Evolutionary conservation across 371 early-diverging fungal species (phyloP).

Genomic region (Mortierella sp.): DNA sequence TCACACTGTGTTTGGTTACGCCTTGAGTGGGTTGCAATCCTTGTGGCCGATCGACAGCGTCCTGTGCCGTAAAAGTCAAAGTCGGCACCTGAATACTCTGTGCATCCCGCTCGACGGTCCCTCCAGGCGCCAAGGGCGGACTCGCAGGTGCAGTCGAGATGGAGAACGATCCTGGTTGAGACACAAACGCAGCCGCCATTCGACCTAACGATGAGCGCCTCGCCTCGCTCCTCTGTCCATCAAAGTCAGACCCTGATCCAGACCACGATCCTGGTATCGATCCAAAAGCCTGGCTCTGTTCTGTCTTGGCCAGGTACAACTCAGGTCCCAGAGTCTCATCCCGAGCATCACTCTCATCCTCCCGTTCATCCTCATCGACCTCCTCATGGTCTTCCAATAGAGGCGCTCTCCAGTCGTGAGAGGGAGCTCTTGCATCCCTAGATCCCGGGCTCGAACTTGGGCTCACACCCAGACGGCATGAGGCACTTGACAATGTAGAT

Average conservation of each 20-base stretch:
- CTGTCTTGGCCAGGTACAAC: neutral
- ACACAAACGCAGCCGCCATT: conserved; percentile 50
- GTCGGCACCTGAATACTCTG: neutral
- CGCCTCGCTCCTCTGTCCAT: neutral
- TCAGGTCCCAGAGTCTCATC: conserved; percentile 23
- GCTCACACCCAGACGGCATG: conserved; percentile 13
- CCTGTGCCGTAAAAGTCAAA: conserved; percentile 1
- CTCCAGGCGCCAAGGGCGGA: neutral
- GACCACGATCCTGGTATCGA: neutral
- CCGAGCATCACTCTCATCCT: conserved; percentile 2
- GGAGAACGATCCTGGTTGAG: conserved; percentile 48
- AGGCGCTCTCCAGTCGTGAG: conserved; percentile 15
- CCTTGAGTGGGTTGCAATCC: neutral
- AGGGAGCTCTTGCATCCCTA: neutral
- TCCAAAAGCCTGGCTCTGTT: neutral
- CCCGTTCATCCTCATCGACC: neutral
- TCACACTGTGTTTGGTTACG: neutral
- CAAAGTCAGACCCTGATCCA: neutral
- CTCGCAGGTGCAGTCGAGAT: conserved; percentile 27
- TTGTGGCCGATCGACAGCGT: neutral
- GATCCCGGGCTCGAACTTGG: neutral
- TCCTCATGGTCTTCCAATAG: conserved; percentile 26
- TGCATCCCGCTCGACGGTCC: neutral
- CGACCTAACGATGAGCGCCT: conserved; percentile 42
- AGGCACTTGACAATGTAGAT: conserved; percentile 14